A percentile compares a stretch with the other conserved stretches of the same genome.
phyloP scores from a whole-genome alignment of 805 yeast species.

The Trichomonascus vanleenenianus region DNA sequence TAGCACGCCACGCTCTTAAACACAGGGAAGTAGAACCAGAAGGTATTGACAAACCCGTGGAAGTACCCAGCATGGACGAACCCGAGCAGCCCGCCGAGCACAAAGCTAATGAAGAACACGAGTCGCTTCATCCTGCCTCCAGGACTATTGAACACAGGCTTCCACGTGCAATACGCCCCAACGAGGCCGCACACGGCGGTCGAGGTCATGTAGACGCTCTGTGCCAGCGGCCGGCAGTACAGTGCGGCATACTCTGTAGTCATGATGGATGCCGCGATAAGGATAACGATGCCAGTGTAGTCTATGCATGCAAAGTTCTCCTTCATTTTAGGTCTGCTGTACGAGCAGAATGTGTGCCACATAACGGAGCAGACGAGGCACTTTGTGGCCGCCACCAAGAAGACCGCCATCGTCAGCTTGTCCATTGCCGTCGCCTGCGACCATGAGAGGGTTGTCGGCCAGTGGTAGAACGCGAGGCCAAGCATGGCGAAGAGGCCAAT shows the following conservation, averaged over 20 bases:
- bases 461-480: constrained; percentile 50
- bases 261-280: constrained; percentile 83
- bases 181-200: constrained; percentile 59
- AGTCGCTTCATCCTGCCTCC: constrained; percentile 76
- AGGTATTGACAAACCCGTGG: constrained; percentile 48
- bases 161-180: constrained; percentile 82
- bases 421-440: constrained; percentile 27
- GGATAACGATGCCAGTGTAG: constrained; percentile 85
- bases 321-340: constrained; percentile 54
- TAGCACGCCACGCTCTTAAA: constrained; percentile 69
- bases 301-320: constrained; percentile 85
- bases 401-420: constrained; percentile 51
- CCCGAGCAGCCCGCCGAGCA: constrained; percentile 66
- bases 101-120: constrained; percentile 68
- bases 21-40: constrained; percentile 57
- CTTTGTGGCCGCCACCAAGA: constrained; percentile 62
- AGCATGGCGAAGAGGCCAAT: constrained; percentile 55
- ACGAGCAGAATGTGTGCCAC: constrained; percentile 90
- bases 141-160: constrained; percentile 84
- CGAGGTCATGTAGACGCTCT: constrained; percentile 45
- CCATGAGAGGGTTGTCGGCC: constrained; percentile 48
- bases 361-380: constrained; percentile 72
- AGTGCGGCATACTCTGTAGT: constrained; percentile 79
- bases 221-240: constrained; percentile 46
- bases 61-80: constrained; percentile 46